Evolutionary conservation across 345 rosid genomes (phyloP).

Genomic region (Populus simonii): DNA sequence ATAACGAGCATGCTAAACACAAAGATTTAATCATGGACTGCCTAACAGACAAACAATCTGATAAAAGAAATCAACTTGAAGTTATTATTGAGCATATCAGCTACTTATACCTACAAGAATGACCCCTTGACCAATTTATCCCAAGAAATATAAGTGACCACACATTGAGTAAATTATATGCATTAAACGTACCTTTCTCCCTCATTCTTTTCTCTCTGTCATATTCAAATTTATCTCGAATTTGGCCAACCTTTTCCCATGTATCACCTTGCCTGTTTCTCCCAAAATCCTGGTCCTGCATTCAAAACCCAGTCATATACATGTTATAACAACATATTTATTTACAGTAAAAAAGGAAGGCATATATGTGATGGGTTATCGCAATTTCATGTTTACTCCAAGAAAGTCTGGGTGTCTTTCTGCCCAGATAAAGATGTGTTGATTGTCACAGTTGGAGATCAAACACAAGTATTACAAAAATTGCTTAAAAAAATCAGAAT

Average conservation of each 20-base stretch:
- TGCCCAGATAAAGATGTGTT: too few species aligned
- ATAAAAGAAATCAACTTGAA: background rate
- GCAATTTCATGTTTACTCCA: too few species aligned
- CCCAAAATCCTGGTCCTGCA: slow-evolving; percentile 53
- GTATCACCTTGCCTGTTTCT: slow-evolving; percentile 52
- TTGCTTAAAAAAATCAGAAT: too few species aligned
- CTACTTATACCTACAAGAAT: background rate
- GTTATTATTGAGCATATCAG: background rate
- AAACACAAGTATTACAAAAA: too few species aligned
- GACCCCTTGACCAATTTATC: background rate
- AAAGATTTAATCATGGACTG: background rate
- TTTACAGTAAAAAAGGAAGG: too few species aligned
- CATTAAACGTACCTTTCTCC: slow-evolving; percentile 52
- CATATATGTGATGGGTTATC: too few species aligned
- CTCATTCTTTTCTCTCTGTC: slow-evolving; percentile 81
- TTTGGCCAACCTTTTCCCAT: slow-evolving; percentile 60
- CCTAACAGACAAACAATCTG: background rate
- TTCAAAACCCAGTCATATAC: slow-evolving; percentile 1
- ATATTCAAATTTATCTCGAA: slow-evolving; percentile 75
- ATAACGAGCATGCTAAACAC: background rate
- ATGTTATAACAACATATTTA: background rate
- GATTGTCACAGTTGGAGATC: too few species aligned
- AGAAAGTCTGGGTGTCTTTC: too few species aligned
- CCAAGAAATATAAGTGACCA: background rate
- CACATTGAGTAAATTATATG: background rate